Conservation (phyloP, 164 flowering plant genomes). For the Tinospora cordifolia region DNA sequence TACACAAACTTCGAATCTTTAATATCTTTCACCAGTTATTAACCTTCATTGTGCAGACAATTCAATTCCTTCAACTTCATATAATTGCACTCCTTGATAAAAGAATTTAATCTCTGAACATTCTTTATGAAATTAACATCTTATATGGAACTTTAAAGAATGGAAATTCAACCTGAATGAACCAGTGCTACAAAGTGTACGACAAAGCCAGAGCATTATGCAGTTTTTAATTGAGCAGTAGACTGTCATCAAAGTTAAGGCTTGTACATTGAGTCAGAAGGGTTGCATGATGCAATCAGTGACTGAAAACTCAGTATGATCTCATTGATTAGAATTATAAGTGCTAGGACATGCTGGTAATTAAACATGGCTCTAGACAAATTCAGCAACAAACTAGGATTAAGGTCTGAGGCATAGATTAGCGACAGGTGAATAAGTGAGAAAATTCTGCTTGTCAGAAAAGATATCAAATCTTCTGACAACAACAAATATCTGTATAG, state of each 20-base stretch:
- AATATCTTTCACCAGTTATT: not conserved
- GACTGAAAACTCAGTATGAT: too few species aligned
- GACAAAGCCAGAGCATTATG: not conserved
- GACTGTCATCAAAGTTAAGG: not conserved
- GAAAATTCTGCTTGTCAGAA: too few species aligned
- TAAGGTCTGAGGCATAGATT: too few species aligned
- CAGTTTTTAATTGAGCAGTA: not conserved
- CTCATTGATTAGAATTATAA: too few species aligned
- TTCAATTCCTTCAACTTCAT: not conserved
- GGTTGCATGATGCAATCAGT: too few species aligned
- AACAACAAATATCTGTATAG: too few species aligned
- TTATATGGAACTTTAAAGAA: not conserved
- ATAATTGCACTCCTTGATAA: not conserved
- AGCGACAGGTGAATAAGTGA: too few species aligned
- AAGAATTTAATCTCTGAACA: not conserved
- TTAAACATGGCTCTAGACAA: too few species aligned
- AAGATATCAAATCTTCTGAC: too few species aligned
- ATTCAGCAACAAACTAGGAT: too few species aligned
- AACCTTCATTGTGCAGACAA: not conserved
- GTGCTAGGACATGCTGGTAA: too few species aligned
- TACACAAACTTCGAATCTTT: not conserved
- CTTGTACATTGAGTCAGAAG: too few species aligned
- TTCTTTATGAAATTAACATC: not conserved
- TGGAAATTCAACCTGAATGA: constrained; percentile 1
- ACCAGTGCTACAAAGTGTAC: not conserved